A percentile compares a stretch with the other conserved stretches of the same genome.
Conservation (phyloP, 176 grass and related monocot species). For the Carex kokanica region DNA sequence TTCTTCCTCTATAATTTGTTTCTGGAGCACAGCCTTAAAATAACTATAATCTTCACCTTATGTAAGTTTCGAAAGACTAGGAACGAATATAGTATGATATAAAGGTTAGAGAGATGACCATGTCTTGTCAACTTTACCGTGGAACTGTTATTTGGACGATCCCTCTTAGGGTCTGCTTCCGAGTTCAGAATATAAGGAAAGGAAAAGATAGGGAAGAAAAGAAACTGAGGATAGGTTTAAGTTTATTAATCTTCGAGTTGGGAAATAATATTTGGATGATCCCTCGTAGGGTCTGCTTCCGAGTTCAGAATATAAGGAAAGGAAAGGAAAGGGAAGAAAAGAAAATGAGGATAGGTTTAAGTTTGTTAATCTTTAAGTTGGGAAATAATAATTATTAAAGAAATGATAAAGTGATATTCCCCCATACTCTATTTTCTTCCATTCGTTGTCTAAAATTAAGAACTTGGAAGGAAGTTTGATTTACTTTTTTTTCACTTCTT, state of each 20-base stretch:
- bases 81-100: background rate
- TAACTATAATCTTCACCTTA: background rate
- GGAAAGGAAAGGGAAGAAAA: background rate
- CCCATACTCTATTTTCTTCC: background rate
- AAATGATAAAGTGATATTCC: background rate
- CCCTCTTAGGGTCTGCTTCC: background rate
- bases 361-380: too few relatives aligned
- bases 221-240: background rate
- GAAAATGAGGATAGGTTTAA: background rate
- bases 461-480: background rate
- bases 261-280: too few relatives aligned
- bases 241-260: background rate
- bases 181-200: background rate
- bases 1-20: background rate
- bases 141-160: background rate
- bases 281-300: too few relatives aligned
- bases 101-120: background rate
- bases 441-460: background rate
- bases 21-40: background rate
- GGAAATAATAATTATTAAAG: too few relatives aligned
- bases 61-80: background rate
- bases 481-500: background rate
- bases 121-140: background rate
- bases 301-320: too few relatives aligned
- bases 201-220: background rate